A percentile compares a stretch with the other conserved stretches of the same genome.
Conservation (phyloP, 2,329 filamentous ascomycete genomes). For the Trichoderma sp. region DNA sequence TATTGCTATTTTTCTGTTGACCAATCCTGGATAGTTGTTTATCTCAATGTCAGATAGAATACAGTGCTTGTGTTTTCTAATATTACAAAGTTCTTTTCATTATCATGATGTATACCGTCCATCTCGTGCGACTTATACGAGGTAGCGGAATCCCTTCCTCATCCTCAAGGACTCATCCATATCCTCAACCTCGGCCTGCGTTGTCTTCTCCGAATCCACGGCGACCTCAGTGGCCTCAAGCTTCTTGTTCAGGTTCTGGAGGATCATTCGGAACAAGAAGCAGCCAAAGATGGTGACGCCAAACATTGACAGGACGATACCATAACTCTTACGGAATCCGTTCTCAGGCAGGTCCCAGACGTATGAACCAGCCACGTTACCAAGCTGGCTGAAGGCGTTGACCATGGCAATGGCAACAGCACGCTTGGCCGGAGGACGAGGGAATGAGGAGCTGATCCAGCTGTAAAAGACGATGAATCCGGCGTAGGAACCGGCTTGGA, state of each 20-base stretch:
- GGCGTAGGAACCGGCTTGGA: conserved; percentile 59
- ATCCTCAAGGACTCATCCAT: conserved; percentile 49
- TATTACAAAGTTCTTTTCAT: background rate
- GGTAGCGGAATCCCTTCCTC: conserved; percentile 51
- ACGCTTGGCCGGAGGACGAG: conserved; percentile 61
- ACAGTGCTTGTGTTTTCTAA: background rate
- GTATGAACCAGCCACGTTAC: conserved; percentile 62
- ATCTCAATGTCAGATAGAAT: background rate
- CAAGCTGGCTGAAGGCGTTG: conserved; percentile 60
- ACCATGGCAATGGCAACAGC: conserved; percentile 62
- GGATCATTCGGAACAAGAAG: conserved; percentile 49
- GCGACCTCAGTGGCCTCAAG: conserved; percentile 47
- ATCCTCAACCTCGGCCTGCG: conserved; percentile 43
- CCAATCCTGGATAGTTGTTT: background rate
- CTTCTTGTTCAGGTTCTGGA: conserved; percentile 50
- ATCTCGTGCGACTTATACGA: conserved; percentile 37
- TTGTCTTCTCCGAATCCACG: conserved; percentile 45
- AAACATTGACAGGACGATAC: conserved; percentile 66
- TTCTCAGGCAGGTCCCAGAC: conserved; percentile 62
- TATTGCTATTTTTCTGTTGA: background rate
- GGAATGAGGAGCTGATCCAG: conserved; percentile 60
- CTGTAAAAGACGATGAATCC: conserved; percentile 61
- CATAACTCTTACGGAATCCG: conserved; percentile 65
- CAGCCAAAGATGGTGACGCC: conserved; percentile 58
- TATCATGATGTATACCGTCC: background rate